A percentile compares a stretch with the other conserved stretches of the same genome.
phyloP scores from a whole-genome alignment of 164 flowering plant genomes.

The Protea cynaroides region DNA sequence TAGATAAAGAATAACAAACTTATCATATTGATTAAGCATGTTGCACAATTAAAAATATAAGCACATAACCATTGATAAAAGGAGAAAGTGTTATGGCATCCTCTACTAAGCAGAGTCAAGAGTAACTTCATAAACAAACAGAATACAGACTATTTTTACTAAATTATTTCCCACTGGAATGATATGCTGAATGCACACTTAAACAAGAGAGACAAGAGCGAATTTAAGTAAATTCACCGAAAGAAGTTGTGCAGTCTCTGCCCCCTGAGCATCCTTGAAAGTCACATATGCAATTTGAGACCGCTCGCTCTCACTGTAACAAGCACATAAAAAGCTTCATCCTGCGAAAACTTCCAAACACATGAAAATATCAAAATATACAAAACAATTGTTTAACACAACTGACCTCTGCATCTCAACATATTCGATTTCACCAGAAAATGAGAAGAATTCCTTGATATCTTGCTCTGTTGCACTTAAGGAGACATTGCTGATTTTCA shows the following conservation, averaged over 20 bases:
- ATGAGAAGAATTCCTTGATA: slow-evolving; percentile 76
- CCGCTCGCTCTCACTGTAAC: slow-evolving; percentile 52
- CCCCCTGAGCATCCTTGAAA: slow-evolving; percentile 71
- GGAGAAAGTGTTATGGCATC: no score
- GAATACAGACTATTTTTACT: no score
- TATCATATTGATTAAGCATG: no score
- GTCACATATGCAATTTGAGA: slow-evolving; percentile 78
- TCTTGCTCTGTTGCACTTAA: slow-evolving; percentile 65
- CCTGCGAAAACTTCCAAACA: background rate
- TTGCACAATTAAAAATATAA: no score
- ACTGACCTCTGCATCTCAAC: slow-evolving; percentile 59
- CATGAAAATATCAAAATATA: background rate
- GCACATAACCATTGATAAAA: no score
- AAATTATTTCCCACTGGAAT: no score
- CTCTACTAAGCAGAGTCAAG: no score
- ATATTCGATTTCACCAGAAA: slow-evolving; percentile 70
- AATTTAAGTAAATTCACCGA: slow-evolving; percentile 44
- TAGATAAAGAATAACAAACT: no score
- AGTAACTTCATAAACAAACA: no score
- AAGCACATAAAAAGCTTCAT: slow-evolving; percentile 2
- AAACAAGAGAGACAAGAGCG: background rate
- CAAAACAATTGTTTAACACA: background rate
- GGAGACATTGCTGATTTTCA: slow-evolving; percentile 75
- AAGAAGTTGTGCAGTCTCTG: slow-evolving; percentile 78
- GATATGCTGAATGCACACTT: background rate